Conservation (phyloP, 805 yeast species). For the Kluyveromyces dobzhanskii region DNA sequence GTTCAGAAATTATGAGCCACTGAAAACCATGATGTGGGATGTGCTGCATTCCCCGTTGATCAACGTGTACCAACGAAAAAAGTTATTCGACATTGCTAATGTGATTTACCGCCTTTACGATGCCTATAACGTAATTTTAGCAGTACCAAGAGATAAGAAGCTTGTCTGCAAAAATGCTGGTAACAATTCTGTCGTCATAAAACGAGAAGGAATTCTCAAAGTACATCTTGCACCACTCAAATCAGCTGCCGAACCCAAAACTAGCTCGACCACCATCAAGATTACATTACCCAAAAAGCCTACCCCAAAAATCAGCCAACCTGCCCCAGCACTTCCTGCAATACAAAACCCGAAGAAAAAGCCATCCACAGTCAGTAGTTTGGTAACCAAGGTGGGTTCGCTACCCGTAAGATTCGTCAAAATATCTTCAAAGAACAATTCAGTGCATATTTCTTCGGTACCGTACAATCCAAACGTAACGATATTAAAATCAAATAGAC, state of each 20-base stretch:
- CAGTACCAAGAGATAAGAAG: slow-evolving; percentile 60
- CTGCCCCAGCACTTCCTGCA: slow-evolving; percentile 5
- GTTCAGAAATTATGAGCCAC: slow-evolving; percentile 40
- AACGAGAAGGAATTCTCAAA: slow-evolving; percentile 39
- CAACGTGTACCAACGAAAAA: slow-evolving; percentile 51
- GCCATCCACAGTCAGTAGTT: slow-evolving; percentile 7
- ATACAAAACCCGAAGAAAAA: slow-evolving; percentile 5
- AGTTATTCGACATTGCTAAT: slow-evolving; percentile 55
- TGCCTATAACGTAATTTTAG: slow-evolving; percentile 50
- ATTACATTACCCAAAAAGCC: background rate
- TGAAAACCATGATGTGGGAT: slow-evolving; percentile 59
- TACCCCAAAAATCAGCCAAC: background rate
- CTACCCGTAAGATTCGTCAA: slow-evolving; percentile 36
- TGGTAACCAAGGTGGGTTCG: slow-evolving; percentile 20
- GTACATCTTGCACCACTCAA: slow-evolving; percentile 21
- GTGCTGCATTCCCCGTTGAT: slow-evolving; percentile 54
- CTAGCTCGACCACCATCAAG: slow-evolving; percentile 1
- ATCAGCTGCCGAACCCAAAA: slow-evolving; percentile 6
- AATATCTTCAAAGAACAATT: slow-evolving; percentile 30
- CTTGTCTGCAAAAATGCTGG: slow-evolving; percentile 52
- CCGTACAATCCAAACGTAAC: slow-evolving; percentile 31
- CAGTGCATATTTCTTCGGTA: slow-evolving; percentile 34
- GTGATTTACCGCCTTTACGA: slow-evolving; percentile 58
- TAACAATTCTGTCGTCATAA: slow-evolving; percentile 47
- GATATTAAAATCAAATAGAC: slow-evolving; percentile 21